Conservation (phyloP, 768 basidiomycete genomes). For the Naganishia randhawae region DNA sequence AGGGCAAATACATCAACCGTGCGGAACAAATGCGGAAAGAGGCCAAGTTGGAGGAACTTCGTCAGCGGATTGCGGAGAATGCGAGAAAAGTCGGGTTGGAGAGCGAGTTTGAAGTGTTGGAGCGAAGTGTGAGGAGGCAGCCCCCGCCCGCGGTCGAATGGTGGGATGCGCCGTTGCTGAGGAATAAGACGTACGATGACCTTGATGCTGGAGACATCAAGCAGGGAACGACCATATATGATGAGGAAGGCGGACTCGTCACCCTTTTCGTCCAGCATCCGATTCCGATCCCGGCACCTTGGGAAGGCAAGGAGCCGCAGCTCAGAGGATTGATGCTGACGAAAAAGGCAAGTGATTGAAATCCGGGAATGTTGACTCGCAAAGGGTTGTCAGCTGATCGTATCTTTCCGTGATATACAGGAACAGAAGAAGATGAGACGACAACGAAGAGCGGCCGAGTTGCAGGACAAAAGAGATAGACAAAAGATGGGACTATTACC, state of each 20-base stretch:
- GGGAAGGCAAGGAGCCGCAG: slow-evolving; percentile 73
- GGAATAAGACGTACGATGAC: slow-evolving; percentile 75
- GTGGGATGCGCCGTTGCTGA: slow-evolving; percentile 90
- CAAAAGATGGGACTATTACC: slow-evolving; percentile 94
- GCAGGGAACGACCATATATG: slow-evolving; percentile 62
- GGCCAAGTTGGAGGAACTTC: slow-evolving; percentile 78
- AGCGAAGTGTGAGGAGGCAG: slow-evolving; percentile 81
- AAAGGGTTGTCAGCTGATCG: not conserved
- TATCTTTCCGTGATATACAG: slow-evolving; percentile 45
- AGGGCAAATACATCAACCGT: slow-evolving; percentile 69
- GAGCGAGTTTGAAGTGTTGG: slow-evolving; percentile 82
- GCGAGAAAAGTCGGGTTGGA: slow-evolving; percentile 91
- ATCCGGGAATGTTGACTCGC: not conserved
- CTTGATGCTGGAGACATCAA: slow-evolving; percentile 51
- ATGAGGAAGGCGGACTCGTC: slow-evolving; percentile 63
- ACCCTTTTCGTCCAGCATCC: slow-evolving; percentile 93
- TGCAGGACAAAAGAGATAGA: slow-evolving; percentile 90
- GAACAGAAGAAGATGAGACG: slow-evolving; percentile 98
- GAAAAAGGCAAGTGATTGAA: slow-evolving; percentile 62
- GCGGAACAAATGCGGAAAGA: slow-evolving; percentile 57
- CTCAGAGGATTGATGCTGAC: slow-evolving; percentile 87
- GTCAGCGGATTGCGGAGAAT: slow-evolving; percentile 86
- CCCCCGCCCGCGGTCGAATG: slow-evolving; percentile 89
- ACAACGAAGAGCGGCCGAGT: slow-evolving; percentile 75
- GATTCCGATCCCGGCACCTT: slow-evolving; percentile 87